Base-by-base conservation (phyloP, 2,329 filamentous ascomycete species). In the Thermothelomyces thermophilus region DNA sequence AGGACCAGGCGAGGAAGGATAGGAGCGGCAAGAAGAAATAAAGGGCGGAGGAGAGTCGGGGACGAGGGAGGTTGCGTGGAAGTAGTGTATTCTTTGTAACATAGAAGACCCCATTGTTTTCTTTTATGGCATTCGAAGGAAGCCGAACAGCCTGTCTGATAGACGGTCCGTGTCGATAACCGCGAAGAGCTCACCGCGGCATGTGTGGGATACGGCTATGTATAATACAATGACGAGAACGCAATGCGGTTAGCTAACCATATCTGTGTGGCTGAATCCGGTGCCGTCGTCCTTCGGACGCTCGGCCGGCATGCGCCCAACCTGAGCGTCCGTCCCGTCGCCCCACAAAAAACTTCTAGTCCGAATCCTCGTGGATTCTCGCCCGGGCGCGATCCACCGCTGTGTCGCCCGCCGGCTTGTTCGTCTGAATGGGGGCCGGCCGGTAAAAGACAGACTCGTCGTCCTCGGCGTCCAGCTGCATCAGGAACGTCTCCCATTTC, bases 401-500 rank as follows among this genome's bases (percentile, higher is more conserved):
- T n/a, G 79, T 82, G 57, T 82, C 66, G 4, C 78, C 78, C 1
- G 69, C 66, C 37, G 70, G 67, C 66, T 77, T 77, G 60, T 72
- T 69, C 44, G 68, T 62, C 54, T 77, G 71, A 57, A 77, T 73
- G n/a, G 82, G 75, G 3, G 80, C 80, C 4, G 80, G 79, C 50
- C 77, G 75, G 66, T 84, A 84, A 62, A 84, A 84, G 10, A 76
- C 77, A 3, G 77, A 75, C 54, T 83, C 88, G 57, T 95, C 89
- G 52, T 97, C 91, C 61, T 95, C 91, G 8, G 89, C 87, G 65
- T 98, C 93, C 37, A 98, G 75, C 66, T 96, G 93, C 77, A 97
- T 84, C 46, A 98, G 76, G 73, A 95, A 98, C 0, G 93, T 97
- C 71, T 98, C 93, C 93, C 93, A 98, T 55, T 97, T 84, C 70